Evolutionary conservation across 2,329 filamentous ascomycete genomes (phyloP).

Genomic region (Thielaviopsis populi): DNA sequence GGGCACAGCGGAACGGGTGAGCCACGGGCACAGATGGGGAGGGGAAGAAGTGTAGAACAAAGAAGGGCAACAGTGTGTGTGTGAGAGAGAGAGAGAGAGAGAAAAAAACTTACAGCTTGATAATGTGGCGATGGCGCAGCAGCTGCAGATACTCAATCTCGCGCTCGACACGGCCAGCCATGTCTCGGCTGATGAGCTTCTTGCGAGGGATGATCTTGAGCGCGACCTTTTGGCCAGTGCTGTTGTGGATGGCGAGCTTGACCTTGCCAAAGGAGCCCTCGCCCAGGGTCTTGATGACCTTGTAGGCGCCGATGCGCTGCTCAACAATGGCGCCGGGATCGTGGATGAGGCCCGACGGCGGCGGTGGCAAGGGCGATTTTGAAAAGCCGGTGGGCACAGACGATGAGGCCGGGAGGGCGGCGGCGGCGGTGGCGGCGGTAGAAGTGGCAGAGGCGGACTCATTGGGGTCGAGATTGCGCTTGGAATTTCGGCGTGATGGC

Average conservation of each 20-base stretch:
- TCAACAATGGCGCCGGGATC: constrained; percentile 35
- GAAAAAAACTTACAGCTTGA: constrained; percentile 83
- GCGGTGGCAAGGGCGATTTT: background rate
- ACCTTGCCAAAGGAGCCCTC: constrained; percentile 98
- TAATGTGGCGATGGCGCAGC: constrained; percentile 92
- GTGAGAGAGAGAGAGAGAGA: too few species aligned
- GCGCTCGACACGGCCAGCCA: constrained; percentile 92
- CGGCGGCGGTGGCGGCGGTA: constrained; percentile 17
- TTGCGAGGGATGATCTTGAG: constrained; percentile 95
- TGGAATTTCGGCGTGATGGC: constrained; percentile 32
- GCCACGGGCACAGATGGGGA: background rate
- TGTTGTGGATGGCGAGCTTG: constrained; percentile 84
- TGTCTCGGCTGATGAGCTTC: constrained; percentile 91
- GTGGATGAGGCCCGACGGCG: constrained; percentile 26
- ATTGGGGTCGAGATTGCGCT: constrained; percentile 13
- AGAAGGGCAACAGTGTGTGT: too few species aligned
- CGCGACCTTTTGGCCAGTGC: constrained; percentile 87
- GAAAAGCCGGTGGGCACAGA: background rate
- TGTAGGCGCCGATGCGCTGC: constrained; percentile 83
- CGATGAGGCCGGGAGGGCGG: too few species aligned
- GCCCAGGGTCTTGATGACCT: constrained; percentile 75
- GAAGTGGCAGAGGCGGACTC: constrained; percentile 14
- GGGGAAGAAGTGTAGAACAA: background rate
- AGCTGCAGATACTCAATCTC: constrained; percentile 98
- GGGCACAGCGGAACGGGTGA: background rate